Conservation (phyloP, 805 yeast genomes). For the Tetrapisispora phaffii region DNA sequence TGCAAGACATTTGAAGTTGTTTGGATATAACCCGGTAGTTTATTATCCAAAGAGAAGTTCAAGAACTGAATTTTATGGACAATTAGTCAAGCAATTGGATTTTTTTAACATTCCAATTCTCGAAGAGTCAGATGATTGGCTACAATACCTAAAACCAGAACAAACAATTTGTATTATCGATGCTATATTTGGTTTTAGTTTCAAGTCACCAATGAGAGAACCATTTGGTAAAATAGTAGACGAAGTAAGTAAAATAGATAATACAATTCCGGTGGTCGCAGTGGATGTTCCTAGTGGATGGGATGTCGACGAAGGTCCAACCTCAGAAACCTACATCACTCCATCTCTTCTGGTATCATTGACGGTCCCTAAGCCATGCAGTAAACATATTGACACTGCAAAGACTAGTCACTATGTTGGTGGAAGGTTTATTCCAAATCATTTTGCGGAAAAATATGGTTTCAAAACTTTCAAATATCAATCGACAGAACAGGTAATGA, state of each 20-base stretch:
- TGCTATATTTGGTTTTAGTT: constrained; percentile 87
- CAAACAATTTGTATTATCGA: constrained; percentile 53
- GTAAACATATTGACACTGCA: constrained; percentile 39
- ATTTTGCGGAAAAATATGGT: constrained; percentile 62
- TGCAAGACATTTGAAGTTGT: constrained; percentile 74
- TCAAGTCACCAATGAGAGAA: constrained; percentile 74
- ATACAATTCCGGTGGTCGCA: constrained; percentile 51
- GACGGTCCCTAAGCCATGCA: constrained; percentile 92
- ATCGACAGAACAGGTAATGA: constrained; percentile 48
- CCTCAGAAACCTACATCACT: constrained; percentile 33
- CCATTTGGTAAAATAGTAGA: constrained; percentile 52
- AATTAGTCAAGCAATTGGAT: constrained; percentile 55
- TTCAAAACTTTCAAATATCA: constrained; percentile 55
- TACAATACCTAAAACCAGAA: constrained; percentile 21
- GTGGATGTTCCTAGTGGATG: constrained; percentile 95
- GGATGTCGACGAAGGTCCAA: constrained; percentile 88
- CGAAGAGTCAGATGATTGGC: constrained; percentile 29
- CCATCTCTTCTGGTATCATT: constrained; percentile 70
- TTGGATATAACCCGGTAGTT: constrained; percentile 69
- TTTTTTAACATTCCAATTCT: constrained; percentile 54
- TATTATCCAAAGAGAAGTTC: constrained; percentile 67
- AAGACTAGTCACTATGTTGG: constrained; percentile 63
- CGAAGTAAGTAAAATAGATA: constrained; percentile 30
- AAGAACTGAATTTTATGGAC: constrained; percentile 45
- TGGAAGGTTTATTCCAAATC: constrained; percentile 68